phyloP scores from a whole-genome alignment of 305 asterid genomes.

The Solanum aculeatissimum region DNA sequence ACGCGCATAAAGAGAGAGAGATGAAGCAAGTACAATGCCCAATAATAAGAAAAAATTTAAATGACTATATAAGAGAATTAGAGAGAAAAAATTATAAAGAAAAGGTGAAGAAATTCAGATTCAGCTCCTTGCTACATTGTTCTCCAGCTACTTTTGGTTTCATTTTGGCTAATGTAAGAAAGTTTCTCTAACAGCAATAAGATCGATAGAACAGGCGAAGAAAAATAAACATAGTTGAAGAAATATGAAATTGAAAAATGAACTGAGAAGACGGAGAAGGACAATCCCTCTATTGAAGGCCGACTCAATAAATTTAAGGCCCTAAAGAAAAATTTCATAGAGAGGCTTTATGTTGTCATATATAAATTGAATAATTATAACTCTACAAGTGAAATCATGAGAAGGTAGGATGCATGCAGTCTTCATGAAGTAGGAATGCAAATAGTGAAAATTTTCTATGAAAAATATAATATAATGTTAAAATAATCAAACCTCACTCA shows the following conservation, averaged over 20 bases:
- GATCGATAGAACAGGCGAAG: background rate
- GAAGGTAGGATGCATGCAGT: no score
- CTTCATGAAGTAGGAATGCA: no score
- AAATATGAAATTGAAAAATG: background rate
- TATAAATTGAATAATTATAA: no score
- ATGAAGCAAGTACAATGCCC: background rate
- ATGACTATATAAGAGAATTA: background rate
- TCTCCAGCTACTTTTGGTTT: background rate
- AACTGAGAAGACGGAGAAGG: background rate
- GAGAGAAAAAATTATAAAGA: background rate
- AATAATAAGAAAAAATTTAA: background rate
- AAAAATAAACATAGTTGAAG: background rate
- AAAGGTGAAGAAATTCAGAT: background rate
- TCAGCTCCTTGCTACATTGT: background rate
- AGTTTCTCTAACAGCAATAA: background rate
- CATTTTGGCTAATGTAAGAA: background rate
- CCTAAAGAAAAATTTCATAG: no score
- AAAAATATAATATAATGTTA: no score
- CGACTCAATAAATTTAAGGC: no score
- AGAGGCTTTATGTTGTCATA: no score
- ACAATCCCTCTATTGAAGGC: no score
- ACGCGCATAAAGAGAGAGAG: background rate
- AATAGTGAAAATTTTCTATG: no score
- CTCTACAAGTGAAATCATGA: no score
- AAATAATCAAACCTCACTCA: no score